Conservation (phyloP, 139 green algal genomes). For the Chlorokybus atmophyticus region DNA sequence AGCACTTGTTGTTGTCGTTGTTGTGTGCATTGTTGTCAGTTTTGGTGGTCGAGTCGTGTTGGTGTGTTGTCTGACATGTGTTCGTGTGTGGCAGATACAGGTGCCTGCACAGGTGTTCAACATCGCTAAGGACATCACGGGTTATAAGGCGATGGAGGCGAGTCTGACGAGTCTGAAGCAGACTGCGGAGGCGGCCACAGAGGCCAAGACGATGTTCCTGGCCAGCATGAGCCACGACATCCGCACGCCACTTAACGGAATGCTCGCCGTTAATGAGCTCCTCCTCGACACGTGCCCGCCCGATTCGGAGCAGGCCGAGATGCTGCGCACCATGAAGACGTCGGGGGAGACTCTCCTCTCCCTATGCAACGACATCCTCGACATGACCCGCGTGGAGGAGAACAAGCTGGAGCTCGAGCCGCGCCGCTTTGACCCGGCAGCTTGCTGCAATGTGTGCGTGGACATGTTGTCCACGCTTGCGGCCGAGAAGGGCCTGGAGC, state of each 20-base stretch:
- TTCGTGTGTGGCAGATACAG: not conserved
- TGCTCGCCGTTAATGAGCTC: too few relatives aligned
- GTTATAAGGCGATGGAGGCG: conserved; percentile 10
- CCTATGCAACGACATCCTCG: conserved; percentile 79
- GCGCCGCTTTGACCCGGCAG: too few relatives aligned
- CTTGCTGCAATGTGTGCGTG: too few relatives aligned
- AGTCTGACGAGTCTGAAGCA: too few relatives aligned
- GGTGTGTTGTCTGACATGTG: too few relatives aligned
- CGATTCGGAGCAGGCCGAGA: conserved; percentile 63
- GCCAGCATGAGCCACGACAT: conserved; percentile 90
- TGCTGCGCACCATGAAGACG: conserved; percentile 57
- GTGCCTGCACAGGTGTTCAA: not conserved
- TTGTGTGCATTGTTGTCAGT: too few relatives aligned
- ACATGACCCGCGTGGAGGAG: too few relatives aligned
- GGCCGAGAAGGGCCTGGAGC: too few relatives aligned
- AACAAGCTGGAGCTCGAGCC: too few relatives aligned
- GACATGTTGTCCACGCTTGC: too few relatives aligned
- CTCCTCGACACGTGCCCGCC: conserved; percentile 50
- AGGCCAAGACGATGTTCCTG: conserved; percentile 84
- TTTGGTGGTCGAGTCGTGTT: too few relatives aligned
- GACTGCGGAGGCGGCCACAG: conserved; percentile 46
- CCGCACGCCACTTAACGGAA: conserved; percentile 83
- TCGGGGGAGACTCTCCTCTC: conserved; percentile 66
- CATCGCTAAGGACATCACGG: conserved; percentile 37
- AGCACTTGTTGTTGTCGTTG: too few relatives aligned